phyloP scores from a whole-genome alignment of 2,329 filamentous ascomycete species.

The Helotiales sp. region DNA sequence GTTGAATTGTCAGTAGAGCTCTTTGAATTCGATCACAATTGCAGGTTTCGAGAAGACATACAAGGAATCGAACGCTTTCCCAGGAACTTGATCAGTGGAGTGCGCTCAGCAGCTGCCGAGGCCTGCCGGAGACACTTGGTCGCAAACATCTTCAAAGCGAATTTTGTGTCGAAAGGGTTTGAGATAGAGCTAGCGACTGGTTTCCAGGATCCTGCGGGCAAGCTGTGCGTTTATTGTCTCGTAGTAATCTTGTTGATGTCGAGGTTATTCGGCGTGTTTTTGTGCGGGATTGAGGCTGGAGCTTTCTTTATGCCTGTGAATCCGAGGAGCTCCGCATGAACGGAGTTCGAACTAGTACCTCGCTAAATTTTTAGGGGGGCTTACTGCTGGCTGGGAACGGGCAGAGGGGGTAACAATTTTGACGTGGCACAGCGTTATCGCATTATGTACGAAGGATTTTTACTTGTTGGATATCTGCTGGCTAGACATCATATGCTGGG shows the following conservation, averaged over 20 bases:
- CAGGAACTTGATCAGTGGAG: slow-evolving; percentile 49
- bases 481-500: not conserved
- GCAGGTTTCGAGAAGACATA: slow-evolving; percentile 35
- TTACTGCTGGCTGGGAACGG: not conserved
- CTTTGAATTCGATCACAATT: not conserved
- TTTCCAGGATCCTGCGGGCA: slow-evolving; percentile 9
- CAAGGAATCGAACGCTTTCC: slow-evolving; percentile 48
- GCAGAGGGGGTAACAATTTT: not conserved
- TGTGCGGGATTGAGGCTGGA: not conserved
- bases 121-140: slow-evolving; percentile 46
- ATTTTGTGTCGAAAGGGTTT: not conserved
- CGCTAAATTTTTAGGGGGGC: not conserved
- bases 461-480: not conserved
- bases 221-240: slow-evolving; percentile 4
- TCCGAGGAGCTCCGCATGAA: not conserved
- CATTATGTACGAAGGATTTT: not conserved
- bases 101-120: slow-evolving; percentile 43
- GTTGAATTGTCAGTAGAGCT: slow-evolving; percentile 30
- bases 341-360: not conserved
- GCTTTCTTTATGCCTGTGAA: slow-evolving; percentile 5
- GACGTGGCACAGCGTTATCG: slow-evolving; percentile 8
- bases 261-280: slow-evolving; percentile 11
- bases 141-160: slow-evolving; percentile 44
- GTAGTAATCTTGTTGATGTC: not conserved
- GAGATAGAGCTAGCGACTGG: slow-evolving; percentile 2